These are phyloP conservation scores for Apiospora phragmitis DNA, from an alignment of 2,329 filamentous ascomycete genomes.

Conservation along the genomic window DNA sequence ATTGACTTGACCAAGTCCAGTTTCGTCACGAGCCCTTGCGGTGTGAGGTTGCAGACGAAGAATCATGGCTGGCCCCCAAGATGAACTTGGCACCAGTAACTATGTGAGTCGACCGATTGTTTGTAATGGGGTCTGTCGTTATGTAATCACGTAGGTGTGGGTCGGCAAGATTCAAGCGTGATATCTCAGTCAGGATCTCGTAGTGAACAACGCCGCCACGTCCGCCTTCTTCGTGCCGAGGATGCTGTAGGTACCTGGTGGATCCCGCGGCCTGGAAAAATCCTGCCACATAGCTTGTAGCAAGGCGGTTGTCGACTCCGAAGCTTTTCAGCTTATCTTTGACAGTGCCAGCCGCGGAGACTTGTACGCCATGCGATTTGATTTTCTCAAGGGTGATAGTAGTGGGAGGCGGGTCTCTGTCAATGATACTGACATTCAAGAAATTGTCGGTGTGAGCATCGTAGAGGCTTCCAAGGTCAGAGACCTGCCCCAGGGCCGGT, in stretches of 20 bases:
- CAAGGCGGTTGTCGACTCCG: neutral
- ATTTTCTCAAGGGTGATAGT: neutral
- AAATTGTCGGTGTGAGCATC: neutral
- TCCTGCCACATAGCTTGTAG: neutral
- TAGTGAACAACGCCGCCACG: neutral
- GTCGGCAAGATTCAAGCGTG: neutral
- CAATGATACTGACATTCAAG: neutral
- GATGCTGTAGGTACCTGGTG: neutral
- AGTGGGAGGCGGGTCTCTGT: neutral
- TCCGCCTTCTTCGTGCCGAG: neutral
- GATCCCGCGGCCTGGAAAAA: neutral
- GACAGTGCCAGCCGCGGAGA: neutral
- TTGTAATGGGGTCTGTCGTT: rapidly evolving
- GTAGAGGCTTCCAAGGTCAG: neutral
- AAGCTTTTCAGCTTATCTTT: neutral
- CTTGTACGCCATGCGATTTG: neutral
- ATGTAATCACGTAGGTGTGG: neutral
- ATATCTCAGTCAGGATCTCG: neutral
- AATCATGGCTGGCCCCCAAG: neutral
- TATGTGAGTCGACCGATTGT: neutral
- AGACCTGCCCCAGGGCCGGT: neutral
- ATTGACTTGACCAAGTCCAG: neutral
- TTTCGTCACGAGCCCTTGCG: neutral
- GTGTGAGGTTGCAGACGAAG: neutral
- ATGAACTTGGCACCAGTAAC: neutral